Conservation (phyloP, 805 yeast genomes). For the Saturnispora sanitii region DNA sequence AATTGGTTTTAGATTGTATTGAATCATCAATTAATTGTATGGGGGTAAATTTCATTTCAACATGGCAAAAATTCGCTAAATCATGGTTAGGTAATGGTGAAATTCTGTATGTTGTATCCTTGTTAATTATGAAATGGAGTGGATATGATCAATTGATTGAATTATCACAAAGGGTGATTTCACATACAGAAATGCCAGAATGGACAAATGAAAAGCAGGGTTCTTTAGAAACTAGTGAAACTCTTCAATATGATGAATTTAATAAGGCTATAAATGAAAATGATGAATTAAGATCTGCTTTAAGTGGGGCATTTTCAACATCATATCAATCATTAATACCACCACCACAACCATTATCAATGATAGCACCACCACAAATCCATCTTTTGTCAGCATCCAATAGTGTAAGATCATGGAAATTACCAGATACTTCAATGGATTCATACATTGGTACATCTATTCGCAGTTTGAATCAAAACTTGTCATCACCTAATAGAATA, state of each 20-base stretch:
- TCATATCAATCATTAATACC: background rate
- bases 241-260: background rate
- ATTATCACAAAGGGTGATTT: background rate
- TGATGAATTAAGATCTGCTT: background rate
- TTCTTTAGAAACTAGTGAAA: background rate
- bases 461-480: background rate
- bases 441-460: too few species aligned
- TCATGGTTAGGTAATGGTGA: slow-evolving; percentile 5
- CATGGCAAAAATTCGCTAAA: slow-evolving; percentile 5
- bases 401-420: background rate
- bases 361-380: background rate
- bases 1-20: slow-evolving; percentile 20
- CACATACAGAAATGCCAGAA: background rate
- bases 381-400: background rate
- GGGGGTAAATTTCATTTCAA: slow-evolving; percentile 2
- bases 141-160: background rate
- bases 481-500: background rate
- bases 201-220: background rate
- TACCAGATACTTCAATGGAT: background rate
- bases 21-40: background rate
- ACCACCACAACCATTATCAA: background rate
- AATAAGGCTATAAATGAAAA: background rate
- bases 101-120: background rate
- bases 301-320: too few species aligned
- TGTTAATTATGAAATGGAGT: background rate